Evolutionary conservation across 2,329 filamentous ascomycete genomes (phyloP).

Genomic region (Penicillium brevicompactum): DNA sequence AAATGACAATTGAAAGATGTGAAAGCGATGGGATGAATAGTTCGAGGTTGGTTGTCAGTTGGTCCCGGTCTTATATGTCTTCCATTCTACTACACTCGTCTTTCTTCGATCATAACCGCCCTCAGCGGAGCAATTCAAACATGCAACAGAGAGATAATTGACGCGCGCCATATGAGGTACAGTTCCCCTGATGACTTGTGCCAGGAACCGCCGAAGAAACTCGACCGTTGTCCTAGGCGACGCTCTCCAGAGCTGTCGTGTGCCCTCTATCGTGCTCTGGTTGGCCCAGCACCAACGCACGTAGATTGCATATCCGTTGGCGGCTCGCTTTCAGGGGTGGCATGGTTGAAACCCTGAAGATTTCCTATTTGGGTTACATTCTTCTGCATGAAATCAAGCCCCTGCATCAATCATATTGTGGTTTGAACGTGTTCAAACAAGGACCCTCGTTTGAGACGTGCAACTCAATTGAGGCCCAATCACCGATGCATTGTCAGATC

Average conservation of each 20-base stretch:
- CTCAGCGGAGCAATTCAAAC: background rate
- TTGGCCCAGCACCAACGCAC: constrained; percentile 22
- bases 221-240: background rate
- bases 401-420: constrained; percentile 4
- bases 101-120: background rate
- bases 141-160: background rate
- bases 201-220: background rate
- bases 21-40: background rate
- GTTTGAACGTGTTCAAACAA: constrained; percentile 8
- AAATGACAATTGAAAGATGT: background rate
- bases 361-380: constrained; percentile 2
- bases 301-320: constrained; percentile 13
- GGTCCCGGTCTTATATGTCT: background rate
- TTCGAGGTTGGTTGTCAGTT: background rate
- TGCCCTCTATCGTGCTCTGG: constrained; percentile 8
- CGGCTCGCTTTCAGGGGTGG: constrained; percentile 17
- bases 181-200: background rate
- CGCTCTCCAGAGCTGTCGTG: background rate
- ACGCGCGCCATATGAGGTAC: constrained; percentile 18
- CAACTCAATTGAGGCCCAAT: background rate
- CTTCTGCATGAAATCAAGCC: constrained; percentile 4
- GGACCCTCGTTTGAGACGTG: background rate
- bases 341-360: background rate
- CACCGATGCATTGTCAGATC: background rate
- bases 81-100: background rate